These are phyloP conservation scores for Populus tomentosa DNA, from an alignment of 441 rosid species.

Conservation along the genomic window DNA sequence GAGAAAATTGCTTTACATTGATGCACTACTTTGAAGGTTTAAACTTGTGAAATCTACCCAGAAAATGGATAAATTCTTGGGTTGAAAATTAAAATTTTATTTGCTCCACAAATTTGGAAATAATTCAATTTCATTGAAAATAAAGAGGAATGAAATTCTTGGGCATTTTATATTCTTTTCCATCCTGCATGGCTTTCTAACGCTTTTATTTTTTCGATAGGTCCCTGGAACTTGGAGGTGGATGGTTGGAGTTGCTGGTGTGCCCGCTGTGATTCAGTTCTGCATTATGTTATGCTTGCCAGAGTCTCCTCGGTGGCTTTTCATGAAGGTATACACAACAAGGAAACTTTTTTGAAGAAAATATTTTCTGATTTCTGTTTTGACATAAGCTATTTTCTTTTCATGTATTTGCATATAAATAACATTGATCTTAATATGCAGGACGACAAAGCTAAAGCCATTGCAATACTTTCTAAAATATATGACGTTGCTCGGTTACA, in stretches of 20 bases:
- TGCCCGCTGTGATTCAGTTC: slow-evolving; percentile 82
- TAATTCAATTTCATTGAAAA: neutral
- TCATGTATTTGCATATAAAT: neutral
- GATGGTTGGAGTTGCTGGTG: slow-evolving; percentile 89
- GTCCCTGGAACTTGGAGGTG: slow-evolving; percentile 97
- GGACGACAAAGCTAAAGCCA: slow-evolving; percentile 56
- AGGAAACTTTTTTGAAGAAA: neutral
- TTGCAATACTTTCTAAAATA: slow-evolving; percentile 54
- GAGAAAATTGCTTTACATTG: neutral
- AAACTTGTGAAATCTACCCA: neutral
- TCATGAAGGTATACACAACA: slow-evolving; percentile 52
- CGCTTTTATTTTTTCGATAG: slow-evolving; percentile 33
- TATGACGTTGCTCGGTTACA: slow-evolving; percentile 69
- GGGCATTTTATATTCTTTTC: neutral
- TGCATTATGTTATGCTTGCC: slow-evolving; percentile 70
- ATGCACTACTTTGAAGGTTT: neutral
- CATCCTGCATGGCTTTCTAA: slow-evolving; percentile 17
- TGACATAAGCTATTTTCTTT: neutral
- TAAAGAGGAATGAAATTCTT: neutral
- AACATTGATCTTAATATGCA: slow-evolving; percentile 22
- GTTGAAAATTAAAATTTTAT: neutral
- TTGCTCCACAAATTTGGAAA: neutral
- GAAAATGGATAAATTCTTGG: neutral
- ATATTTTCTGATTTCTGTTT: neutral
- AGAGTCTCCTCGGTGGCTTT: slow-evolving; percentile 95